Base-by-base conservation (phyloP, 177 flowering plant species). In the Telopea speciosissima region DNA sequence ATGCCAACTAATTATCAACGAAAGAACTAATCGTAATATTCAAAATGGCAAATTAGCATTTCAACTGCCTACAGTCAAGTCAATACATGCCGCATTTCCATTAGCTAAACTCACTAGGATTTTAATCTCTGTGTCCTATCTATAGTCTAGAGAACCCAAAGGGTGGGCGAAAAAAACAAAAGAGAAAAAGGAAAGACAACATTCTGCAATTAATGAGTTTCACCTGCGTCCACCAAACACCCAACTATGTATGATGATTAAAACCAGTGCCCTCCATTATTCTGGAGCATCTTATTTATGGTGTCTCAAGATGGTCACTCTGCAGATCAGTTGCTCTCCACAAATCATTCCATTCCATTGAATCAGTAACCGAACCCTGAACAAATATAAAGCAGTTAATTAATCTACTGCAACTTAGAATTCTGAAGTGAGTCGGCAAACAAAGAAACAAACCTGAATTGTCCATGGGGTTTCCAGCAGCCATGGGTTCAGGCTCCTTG, bases 401-500 rank as follows among this genome's bases (percentile, higher is more conserved):
- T 19, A 19, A 58, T 58, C 61, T 3, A 58, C 22, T 58, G 61
- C 61, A 58, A 6, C 14, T 58, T 6, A 58, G 17, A 58, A 58
- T 19, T n/a, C 24, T 3, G n/a, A 58, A 58, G 9, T 19, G 61
- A 19, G 61, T 2, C 0, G 6, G 14, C 16, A n/a, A n/a, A 7
- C 24, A 58, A 58, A 58, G 61, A 7, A 7, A 19, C 19, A 58
- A 26, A 83, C 86, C 86, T 71, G 86, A 84, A 63, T 80, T 82
- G 49, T 81, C 82, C 82, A 83, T 83, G 3, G 84, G 84, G 74
- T 70, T 81, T 64, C 82, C 84, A 49, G 75, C 81, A 63, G 66
- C 44, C 12, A 66, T 76, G 36, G 76, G 72, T 68, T 82, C 85
- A 9, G 85, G 87, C 74, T 81, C 81, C 78, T 81, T 95, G 73